Evolutionary conservation across 257 asterid species (phyloP), one percentile per base, ranked within the genome.

Genomic region (Solanum ossicruentum): DNA sequence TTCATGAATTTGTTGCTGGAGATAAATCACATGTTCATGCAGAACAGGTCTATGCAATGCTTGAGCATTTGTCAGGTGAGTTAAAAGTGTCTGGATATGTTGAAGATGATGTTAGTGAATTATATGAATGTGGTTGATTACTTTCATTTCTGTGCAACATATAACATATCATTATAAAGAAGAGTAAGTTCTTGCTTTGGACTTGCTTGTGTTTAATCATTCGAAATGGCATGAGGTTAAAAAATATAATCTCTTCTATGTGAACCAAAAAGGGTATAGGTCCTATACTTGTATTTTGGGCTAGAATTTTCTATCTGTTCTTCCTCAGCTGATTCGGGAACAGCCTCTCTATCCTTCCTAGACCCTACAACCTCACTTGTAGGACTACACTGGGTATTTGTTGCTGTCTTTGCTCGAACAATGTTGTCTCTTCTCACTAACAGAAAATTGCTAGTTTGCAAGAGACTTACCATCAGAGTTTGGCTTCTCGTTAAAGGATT

Each of bases 1-100:
- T 90, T 84, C 89, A 89, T 54, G 92, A 90, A 85, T 95, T 95
- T 75, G 82, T 84, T 54, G 94, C 97, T 9, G 95, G 95, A 63
- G 96, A 95, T 85, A 91, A 70, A 87, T 90, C 96, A 12, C 97
- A 93, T 47, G 3, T 15, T 5, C 92, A 93, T 61, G 61, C 91
- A 54, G 88, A 88, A 26, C 54, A 61, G 23, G 89, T 93, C 18
- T 87, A 87, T 55, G 12, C 32, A 70, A 89, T 86, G 91, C 91
- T 95, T 57, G 85, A 91, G 41, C 43, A 57, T 78, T 83, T 93
- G 87, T 92, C 96, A 13, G 10, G 61, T 39, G 93, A 93, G 86
- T 72, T 91, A 20, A 82, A 90, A 84, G 6, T 66, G 69, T 87
- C 86, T 20, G 83, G 69, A 36, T 84, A 85, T 81, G 77, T 63